phyloP scores from a whole-genome alignment of 208 protist genomes.

The Trypanosoma platydactyli region DNA sequence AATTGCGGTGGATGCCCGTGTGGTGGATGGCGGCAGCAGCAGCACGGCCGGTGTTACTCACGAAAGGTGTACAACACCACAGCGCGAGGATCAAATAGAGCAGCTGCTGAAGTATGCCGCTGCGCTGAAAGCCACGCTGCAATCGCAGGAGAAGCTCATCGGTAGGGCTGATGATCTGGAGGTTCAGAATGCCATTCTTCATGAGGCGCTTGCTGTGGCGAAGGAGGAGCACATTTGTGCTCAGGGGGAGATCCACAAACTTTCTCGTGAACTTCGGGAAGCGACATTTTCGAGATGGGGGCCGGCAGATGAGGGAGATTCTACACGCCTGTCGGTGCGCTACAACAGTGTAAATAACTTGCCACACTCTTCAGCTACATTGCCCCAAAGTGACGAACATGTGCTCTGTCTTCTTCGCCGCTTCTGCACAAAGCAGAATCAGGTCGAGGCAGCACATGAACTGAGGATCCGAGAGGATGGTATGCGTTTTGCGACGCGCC shows the following conservation, averaged over 20 bases:
- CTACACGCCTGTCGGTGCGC: no score
- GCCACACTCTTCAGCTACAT: no score
- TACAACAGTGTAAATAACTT: no score
- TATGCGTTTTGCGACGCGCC: not conserved
- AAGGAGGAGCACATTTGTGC: slow-evolving; percentile 5
- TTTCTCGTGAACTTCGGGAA: not conserved
- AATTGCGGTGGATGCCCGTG: not conserved
- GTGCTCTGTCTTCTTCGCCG: slow-evolving; percentile 1
- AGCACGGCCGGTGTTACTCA: not conserved
- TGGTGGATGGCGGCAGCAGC: not conserved
- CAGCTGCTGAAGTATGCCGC: not conserved
- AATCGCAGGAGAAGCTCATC: not conserved
- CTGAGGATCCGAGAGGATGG: not conserved
- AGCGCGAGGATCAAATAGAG: not conserved
- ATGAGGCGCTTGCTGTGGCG: slow-evolving; percentile 8
- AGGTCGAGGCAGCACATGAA: not conserved
- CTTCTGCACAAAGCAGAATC: slow-evolving; percentile 4
- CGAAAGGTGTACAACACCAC: not conserved
- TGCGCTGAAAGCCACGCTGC: slow-evolving; percentile 3
- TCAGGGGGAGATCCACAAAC: not conserved
- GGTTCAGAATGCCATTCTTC: slow-evolving; percentile 11
- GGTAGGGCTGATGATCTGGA: not conserved
- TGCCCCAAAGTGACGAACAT: not conserved
- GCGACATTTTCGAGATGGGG: not conserved
- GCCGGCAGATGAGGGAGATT: no score